These are phyloP conservation scores for Wallacemonas sp. DNA, from an alignment of 208 protist species.

Conservation along the genomic window DNA sequence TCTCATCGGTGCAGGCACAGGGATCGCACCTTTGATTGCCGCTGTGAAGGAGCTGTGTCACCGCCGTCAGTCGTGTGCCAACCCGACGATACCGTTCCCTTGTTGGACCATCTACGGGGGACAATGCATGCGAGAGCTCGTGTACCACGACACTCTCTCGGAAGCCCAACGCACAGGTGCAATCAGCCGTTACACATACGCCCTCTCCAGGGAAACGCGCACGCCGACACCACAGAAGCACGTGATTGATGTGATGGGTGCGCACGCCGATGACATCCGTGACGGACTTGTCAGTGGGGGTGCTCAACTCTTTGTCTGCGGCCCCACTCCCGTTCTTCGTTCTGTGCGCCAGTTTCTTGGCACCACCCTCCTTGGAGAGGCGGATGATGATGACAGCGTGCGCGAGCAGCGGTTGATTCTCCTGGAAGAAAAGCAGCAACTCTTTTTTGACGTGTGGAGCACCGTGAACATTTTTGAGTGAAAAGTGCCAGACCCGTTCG, in stretches of 20 bases:
- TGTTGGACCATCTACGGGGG: slow-evolving; percentile 80
- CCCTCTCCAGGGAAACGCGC: slow-evolving; percentile 44
- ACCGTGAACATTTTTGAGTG: slow-evolving; percentile 54
- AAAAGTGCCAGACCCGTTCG: no score
- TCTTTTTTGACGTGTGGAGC: slow-evolving; percentile 83
- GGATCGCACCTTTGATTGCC: slow-evolving; percentile 77
- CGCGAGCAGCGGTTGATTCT: slow-evolving; percentile 61
- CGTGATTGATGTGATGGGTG: slow-evolving; percentile 66
- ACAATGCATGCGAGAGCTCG: slow-evolving; percentile 48
- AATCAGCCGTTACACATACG: slow-evolving; percentile 59
- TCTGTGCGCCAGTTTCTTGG: slow-evolving; percentile 50
- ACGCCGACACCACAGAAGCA: slow-evolving; percentile 25
- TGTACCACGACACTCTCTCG: slow-evolving; percentile 65
- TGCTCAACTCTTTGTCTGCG: slow-evolving; percentile 70
- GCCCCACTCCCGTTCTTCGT: slow-evolving; percentile 52
- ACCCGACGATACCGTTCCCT: slow-evolving; percentile 19
- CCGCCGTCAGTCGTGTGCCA: slow-evolving; percentile 16
- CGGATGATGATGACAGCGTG: slow-evolving; percentile 76
- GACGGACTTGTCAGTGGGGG: slow-evolving; percentile 28
- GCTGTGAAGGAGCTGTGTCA: slow-evolving; percentile 56
- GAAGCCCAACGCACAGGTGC: slow-evolving; percentile 41
- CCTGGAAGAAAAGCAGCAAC: slow-evolving; percentile 49
- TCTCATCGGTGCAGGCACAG: slow-evolving; percentile 75
- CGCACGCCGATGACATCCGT: slow-evolving; percentile 25
- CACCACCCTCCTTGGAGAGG: slow-evolving; percentile 44